A percentile compares a stretch with the other conserved stretches of the same genome.
Evolutionary conservation across 2,329 filamentous ascomycete species (phyloP).

Genomic region (Zymoseptoria crescenta): DNA sequence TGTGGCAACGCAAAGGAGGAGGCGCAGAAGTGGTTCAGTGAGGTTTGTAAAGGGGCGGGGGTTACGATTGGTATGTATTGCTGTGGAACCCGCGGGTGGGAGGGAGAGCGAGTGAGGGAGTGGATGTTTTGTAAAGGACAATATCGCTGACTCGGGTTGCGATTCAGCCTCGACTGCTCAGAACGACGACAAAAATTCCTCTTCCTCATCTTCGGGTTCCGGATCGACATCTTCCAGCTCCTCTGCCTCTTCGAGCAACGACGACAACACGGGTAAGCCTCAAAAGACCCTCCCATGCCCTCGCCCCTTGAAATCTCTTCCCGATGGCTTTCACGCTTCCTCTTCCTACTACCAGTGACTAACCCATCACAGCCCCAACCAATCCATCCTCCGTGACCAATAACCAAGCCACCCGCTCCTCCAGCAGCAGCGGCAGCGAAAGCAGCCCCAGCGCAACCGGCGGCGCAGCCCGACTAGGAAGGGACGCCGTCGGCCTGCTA

Average conservation of each 20-base stretch:
- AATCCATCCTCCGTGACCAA: neutral
- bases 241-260: neutral
- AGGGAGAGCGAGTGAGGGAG: too few species aligned
- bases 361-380: constrained; percentile 8
- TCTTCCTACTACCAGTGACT: neutral
- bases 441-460: constrained; percentile 6
- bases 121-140: neutral
- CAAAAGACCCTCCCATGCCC: too few species aligned
- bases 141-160: neutral
- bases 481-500: constrained; percentile 19
- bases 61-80: constrained; percentile 23
- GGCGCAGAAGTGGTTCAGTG: constrained; percentile 26
- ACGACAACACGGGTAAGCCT: neutral
- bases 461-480: constrained; percentile 18
- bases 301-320: too few species aligned
- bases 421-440: constrained; percentile 3
- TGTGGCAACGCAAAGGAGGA: constrained; percentile 24
- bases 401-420: constrained; percentile 5
- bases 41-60: constrained; percentile 27
- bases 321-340: too few species aligned
- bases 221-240: neutral
- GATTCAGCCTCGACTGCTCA: neutral
- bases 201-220: constrained; percentile 6
- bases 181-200: constrained; percentile 2
- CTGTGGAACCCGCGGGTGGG: neutral